Evolutionary conservation across 2,329 filamentous ascomycete genomes (phyloP).

Genomic region (Stemphylium lycopersici): DNA sequence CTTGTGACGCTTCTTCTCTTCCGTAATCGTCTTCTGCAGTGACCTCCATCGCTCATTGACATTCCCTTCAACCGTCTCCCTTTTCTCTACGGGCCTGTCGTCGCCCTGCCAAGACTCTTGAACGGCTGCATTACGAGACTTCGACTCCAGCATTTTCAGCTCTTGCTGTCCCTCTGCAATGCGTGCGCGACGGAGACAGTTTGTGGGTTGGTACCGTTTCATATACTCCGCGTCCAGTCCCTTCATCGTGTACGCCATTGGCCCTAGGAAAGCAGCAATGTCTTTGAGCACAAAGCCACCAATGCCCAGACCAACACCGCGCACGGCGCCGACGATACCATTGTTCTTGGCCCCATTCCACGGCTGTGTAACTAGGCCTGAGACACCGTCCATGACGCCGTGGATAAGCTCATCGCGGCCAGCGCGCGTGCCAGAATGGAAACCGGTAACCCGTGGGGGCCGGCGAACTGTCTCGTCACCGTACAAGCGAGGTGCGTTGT

Average conservation of each 20-base stretch:
- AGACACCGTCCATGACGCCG: slow-evolving; percentile 69
- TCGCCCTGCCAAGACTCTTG: slow-evolving; percentile 13
- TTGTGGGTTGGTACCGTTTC: slow-evolving; percentile 60
- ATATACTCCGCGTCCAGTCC: slow-evolving; percentile 66
- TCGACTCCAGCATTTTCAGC: slow-evolving; percentile 25
- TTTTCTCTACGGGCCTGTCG: slow-evolving; percentile 19
- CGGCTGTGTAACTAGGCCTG: slow-evolving; percentile 67
- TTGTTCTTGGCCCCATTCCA: slow-evolving; percentile 62
- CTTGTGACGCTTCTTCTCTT: slow-evolving; percentile 35
- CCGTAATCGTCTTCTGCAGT: slow-evolving; percentile 28
- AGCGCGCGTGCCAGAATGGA: slow-evolving; percentile 66
- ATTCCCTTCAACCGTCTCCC: slow-evolving; percentile 40
- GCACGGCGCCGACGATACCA: slow-evolving; percentile 60
- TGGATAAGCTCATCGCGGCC: slow-evolving; percentile 67
- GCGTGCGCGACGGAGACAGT: slow-evolving; percentile 62
- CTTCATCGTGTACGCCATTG: slow-evolving; percentile 67
- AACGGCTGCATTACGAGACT: slow-evolving; percentile 10
- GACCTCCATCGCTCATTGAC: slow-evolving; percentile 33
- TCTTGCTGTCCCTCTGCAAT: slow-evolving; percentile 61
- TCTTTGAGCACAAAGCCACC: slow-evolving; percentile 70
- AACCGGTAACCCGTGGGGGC: slow-evolving; percentile 67
- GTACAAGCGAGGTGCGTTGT: slow-evolving; percentile 73
- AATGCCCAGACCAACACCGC: slow-evolving; percentile 65
- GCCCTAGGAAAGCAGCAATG: slow-evolving; percentile 65
- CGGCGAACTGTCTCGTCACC: slow-evolving; percentile 72